Conservation (phyloP, 768 basidiomycete species). For the Lanmaoa pseudosensibilis region DNA sequence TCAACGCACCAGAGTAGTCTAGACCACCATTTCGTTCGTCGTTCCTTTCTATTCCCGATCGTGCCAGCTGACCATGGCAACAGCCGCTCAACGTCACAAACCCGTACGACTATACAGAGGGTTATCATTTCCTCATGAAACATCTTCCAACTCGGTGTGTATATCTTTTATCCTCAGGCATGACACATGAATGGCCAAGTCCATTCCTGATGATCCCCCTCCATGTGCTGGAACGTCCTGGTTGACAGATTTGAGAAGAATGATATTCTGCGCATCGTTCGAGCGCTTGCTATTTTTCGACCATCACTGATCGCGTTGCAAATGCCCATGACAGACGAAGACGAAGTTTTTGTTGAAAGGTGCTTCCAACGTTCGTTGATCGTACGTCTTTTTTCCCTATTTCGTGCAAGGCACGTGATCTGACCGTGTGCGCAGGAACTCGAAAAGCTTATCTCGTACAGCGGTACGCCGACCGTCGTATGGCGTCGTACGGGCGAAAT, state of each 20-base stretch:
- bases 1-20: conserved; percentile 40
- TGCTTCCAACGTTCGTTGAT: conserved; percentile 93
- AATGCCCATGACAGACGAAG: conserved; percentile 95
- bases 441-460: conserved; percentile 95
- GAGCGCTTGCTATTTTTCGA: conserved; percentile 90
- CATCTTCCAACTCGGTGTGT: conserved; percentile 81
- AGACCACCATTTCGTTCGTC: conserved; percentile 34
- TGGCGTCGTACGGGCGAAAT: conserved; percentile 99
- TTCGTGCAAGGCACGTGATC: neutral
- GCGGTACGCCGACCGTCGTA: conserved; percentile 94
- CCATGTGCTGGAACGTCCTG: conserved; percentile 27
- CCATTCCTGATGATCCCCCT: conserved; percentile 38
- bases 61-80: conserved; percentile 55
- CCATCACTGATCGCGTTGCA: conserved; percentile 97
- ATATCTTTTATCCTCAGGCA: conserved; percentile 33
- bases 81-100: conserved; percentile 60
- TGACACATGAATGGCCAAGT: conserved; percentile 41
- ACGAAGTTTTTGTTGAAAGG: conserved; percentile 94
- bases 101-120: conserved; percentile 94
- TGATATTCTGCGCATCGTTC: conserved; percentile 91
- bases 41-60: conserved; percentile 18
- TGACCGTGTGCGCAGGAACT: conserved; percentile 66
- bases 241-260: conserved; percentile 86
- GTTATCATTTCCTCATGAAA: conserved; percentile 96
- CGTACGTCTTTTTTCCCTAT: conserved; percentile 42